These are phyloP conservation scores for Ilyonectria mors-panacis DNA, from an alignment of 2,329 filamentous ascomycete genomes.

Conservation along the genomic window DNA sequence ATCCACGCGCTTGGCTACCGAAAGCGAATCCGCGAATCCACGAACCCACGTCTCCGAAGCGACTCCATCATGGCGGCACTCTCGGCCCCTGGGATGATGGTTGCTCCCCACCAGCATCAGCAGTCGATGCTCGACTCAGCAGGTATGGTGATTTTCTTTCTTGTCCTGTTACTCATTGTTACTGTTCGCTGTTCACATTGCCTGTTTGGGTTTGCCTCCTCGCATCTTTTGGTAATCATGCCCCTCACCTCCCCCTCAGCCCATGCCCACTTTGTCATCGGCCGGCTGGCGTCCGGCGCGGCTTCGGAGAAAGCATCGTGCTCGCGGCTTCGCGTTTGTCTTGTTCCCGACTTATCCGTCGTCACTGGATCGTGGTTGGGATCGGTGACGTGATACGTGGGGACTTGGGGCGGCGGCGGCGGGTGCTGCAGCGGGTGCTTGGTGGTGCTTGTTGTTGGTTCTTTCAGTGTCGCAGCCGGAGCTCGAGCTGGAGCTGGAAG, in stretches of 20 bases:
- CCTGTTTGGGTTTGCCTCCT: constrained; percentile 18
- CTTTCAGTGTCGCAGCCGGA: background rate
- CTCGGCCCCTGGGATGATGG: constrained; percentile 43
- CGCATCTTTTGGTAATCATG: background rate
- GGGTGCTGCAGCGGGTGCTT: background rate
- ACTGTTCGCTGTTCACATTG: constrained; percentile 3
- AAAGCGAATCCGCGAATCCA: constrained; percentile 33
- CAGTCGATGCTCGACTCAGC: constrained; percentile 41
- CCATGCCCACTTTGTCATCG: constrained; percentile 6
- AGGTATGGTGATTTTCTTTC: constrained; percentile 43
- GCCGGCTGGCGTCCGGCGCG: background rate
- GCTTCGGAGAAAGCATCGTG: constrained; percentile 5
- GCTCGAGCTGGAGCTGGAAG: background rate
- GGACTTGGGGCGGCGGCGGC: background rate
- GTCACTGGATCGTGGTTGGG: background rate
- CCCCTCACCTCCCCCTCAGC: constrained; percentile 1
- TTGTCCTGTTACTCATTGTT: constrained; percentile 26
- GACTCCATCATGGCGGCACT: constrained; percentile 44
- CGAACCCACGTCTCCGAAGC: constrained; percentile 24
- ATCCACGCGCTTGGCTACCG: constrained; percentile 26
- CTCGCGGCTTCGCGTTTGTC: constrained; percentile 7
- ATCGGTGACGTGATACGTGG: constrained; percentile 6
- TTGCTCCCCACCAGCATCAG: constrained; percentile 44
- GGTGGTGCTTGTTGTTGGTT: background rate
- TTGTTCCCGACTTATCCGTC: background rate